These are phyloP conservation scores for Hura crepitans DNA, from an alignment of 441 rosid species.

Conservation along the genomic window DNA sequence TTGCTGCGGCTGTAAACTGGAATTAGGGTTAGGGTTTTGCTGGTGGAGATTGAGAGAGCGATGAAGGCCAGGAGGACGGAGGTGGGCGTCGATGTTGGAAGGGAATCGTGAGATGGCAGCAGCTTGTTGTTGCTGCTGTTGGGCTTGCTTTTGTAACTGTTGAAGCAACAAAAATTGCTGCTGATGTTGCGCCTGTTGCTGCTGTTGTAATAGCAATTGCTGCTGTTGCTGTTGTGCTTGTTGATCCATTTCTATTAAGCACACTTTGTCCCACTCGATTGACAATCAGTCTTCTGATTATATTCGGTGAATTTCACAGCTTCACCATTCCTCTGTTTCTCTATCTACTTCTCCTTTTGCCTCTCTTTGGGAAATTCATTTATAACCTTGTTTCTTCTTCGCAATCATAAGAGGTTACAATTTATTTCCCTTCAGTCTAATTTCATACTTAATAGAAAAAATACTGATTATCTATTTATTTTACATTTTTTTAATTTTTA, in stretches of 20 bases:
- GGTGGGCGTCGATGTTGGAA: constrained; percentile 62
- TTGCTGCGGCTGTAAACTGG: constrained; percentile 29
- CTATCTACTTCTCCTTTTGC: too few relatives aligned
- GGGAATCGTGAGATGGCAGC: constrained; percentile 77
- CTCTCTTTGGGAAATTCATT: too few relatives aligned
- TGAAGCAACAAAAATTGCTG: constrained; percentile 51
- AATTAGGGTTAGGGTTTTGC: constrained; percentile 35
- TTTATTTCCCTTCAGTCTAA: too few relatives aligned
- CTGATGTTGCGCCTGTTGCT: constrained; percentile 46
- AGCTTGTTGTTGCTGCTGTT: constrained; percentile 51
- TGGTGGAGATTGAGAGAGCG: constrained; percentile 38
- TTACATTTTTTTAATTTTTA: too few relatives aligned
- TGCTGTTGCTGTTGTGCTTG: constrained; percentile 42
- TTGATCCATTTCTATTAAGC: constrained; percentile 49
- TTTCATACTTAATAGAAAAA: too few relatives aligned
- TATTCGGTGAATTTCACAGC: too few relatives aligned
- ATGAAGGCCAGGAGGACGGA: constrained; percentile 55
- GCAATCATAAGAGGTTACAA: too few relatives aligned
- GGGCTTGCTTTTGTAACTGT: constrained; percentile 53
- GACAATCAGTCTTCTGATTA: too few relatives aligned
- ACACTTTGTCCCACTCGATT: too few relatives aligned
- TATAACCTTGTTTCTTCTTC: too few relatives aligned
- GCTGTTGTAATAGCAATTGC: constrained; percentile 37
- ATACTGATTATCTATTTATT: too few relatives aligned
- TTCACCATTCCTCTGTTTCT: too few relatives aligned